Conservation (phyloP, 2,329 filamentous ascomycete genomes). For the Hypoxylon sp. region DNA sequence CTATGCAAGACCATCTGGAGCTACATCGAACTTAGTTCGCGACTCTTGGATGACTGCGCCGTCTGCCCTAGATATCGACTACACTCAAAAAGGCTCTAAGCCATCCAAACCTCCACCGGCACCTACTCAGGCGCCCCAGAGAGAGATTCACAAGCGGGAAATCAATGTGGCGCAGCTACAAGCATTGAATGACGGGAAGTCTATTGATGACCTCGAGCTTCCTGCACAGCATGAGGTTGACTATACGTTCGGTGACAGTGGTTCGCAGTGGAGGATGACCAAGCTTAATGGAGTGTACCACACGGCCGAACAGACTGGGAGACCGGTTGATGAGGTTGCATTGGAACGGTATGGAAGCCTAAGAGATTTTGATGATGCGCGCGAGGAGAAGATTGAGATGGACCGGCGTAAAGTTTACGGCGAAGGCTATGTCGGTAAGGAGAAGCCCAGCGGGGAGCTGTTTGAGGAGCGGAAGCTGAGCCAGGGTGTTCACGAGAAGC, state of each 20-base stretch:
- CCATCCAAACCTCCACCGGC: constrained; percentile 68
- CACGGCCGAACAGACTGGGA: constrained; percentile 80
- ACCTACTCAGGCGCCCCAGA: constrained; percentile 72
- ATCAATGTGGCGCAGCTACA: constrained; percentile 79
- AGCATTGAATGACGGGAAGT: constrained; percentile 71
- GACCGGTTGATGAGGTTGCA: constrained; percentile 85
- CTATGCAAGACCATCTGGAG: constrained; percentile 48
- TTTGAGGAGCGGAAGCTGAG: constrained; percentile 80
- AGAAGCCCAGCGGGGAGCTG: constrained; percentile 89
- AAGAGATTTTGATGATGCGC: constrained; percentile 89
- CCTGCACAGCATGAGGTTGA: constrained; percentile 74
- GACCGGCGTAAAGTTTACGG: constrained; percentile 88
- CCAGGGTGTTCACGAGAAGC: constrained; percentile 63
- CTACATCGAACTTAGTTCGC: constrained; percentile 68
- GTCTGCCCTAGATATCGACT: constrained; percentile 86
- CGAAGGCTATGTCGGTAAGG: constrained; percentile 84
- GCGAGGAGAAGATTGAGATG: constrained; percentile 93
- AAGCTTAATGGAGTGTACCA: constrained; percentile 90
- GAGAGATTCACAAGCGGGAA: constrained; percentile 84
- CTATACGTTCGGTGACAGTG: constrained; percentile 90
- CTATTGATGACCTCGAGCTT: constrained; percentile 66
- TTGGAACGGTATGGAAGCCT: constrained; percentile 85
- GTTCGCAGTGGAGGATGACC: constrained; percentile 96
- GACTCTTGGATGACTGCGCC: constrained; percentile 97
- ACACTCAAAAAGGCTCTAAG: constrained; percentile 74